These are phyloP conservation scores for Phaeodactylum tricornutum DNA, from an alignment of 108 stramenopile species.

Conservation along the genomic window DNA sequence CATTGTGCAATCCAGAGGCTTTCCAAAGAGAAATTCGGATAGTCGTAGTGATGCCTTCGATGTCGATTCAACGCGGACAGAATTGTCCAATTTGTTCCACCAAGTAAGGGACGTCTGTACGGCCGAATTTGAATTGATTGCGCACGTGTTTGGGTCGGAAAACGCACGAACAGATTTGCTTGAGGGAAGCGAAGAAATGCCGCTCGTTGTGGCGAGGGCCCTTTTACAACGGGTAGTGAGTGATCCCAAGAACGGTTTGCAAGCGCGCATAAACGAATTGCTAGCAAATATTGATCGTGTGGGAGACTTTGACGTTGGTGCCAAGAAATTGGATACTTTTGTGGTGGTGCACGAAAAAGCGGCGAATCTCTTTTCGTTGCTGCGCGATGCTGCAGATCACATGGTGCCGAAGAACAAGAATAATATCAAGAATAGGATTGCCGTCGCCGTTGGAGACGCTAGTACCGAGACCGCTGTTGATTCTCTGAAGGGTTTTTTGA, in stretches of 20 bases:
- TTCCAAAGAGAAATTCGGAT: conserved; percentile 11
- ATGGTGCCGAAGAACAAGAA: conserved; percentile 38
- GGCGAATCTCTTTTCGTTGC: conserved; percentile 60
- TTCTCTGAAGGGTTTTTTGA: conserved; percentile 60
- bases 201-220: conserved; percentile 61
- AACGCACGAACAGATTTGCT: conserved; percentile 19
- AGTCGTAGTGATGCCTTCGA: conserved; percentile 33
- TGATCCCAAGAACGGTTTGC: conserved; percentile 70
- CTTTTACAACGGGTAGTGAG: conserved; percentile 69
- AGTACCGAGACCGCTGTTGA: conserved; percentile 42
- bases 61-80: conserved; percentile 56
- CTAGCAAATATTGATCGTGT: conserved; percentile 68
- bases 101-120: conserved; percentile 73
- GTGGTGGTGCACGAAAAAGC: conserved; percentile 84
- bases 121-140: conserved; percentile 77
- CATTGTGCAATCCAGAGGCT: conserved; percentile 14
- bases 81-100: conserved; percentile 73
- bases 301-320: conserved; percentile 70
- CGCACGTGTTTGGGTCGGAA: conserved; percentile 58
- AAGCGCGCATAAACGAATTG: conserved; percentile 68
- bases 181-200: conserved; percentile 48
- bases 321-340: conserved; percentile 83
- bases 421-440: conserved; percentile 13
- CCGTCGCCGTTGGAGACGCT: background rate
- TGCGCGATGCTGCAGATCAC: conserved; percentile 59